A percentile compares a stretch with the other conserved stretches of the same genome.
Conservation (phyloP, 2,329 filamentous ascomycete genomes). For the Pseudopithomyces maydicus region DNA sequence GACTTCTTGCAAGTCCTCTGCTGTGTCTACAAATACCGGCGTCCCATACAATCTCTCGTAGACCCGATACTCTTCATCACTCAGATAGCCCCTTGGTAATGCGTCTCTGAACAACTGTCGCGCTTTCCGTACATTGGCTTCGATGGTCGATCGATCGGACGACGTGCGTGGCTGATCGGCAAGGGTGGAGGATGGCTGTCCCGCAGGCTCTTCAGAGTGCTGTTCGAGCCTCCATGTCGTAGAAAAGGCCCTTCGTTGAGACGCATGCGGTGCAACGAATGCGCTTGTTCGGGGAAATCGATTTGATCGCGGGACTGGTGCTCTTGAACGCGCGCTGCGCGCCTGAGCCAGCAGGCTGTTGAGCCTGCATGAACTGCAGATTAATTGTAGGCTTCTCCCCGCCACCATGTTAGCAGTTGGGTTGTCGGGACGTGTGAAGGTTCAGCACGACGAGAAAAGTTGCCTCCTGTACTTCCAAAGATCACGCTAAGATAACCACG, state of each 20-base stretch:
- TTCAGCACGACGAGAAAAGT: conserved; percentile 30
- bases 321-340: conserved; percentile 25
- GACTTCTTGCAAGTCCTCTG: conserved; percentile 53
- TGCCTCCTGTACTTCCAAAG: conserved; percentile 26
- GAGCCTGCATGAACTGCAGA: conserved; percentile 42
- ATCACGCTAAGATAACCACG: conserved; percentile 23
- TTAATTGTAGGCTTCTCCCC: conserved; percentile 31
- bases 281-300: conserved; percentile 8
- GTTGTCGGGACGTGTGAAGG: conserved; percentile 10
- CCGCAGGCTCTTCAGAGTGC: conserved; percentile 13
- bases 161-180: conserved; percentile 14
- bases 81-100: conserved; percentile 73
- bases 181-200: conserved; percentile 1
- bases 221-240: conserved; percentile 21
- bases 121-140: conserved; percentile 70
- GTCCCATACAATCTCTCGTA: conserved; percentile 84
- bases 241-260: conserved; percentile 29
- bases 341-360: conserved; percentile 30
- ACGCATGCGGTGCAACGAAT: conserved; percentile 1
- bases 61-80: conserved; percentile 70
- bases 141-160: conserved; percentile 49
- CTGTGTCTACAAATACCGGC: conserved; percentile 67
- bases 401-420: conserved; percentile 34
- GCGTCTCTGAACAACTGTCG: conserved; percentile 77
- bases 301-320: conserved; percentile 18